Percentiles rank a stretch among this genome's conserved stretches.
Conservation (phyloP, 1,139 yeast genomes). For the Taphrina sp. region DNA sequence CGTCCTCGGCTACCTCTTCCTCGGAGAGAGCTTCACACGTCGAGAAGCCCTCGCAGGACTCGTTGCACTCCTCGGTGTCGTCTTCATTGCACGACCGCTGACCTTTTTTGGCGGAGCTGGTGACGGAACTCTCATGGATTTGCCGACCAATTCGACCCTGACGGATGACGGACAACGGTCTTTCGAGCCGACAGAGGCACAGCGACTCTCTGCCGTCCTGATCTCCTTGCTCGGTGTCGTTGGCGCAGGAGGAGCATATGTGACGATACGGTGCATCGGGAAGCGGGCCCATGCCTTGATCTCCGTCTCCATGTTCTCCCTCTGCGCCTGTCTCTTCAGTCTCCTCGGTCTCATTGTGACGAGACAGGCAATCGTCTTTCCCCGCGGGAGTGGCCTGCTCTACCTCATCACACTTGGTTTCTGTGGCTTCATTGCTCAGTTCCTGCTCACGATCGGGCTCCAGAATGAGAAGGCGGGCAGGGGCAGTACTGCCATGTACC, state of each 20-base stretch:
- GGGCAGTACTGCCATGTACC: constrained; percentile 70
- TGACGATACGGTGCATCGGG: constrained; percentile 72
- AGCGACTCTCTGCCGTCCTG: constrained; percentile 53
- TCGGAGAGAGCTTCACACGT: constrained; percentile 65
- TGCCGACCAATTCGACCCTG: constrained; percentile 29
- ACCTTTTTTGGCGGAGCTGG: constrained; percentile 21
- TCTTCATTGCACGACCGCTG: constrained; percentile 73
- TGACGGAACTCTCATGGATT: background rate
- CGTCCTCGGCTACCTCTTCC: constrained; percentile 63
- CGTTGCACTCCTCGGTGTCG: constrained; percentile 69
- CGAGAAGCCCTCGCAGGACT: constrained; percentile 69
- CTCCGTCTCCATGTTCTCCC: constrained; percentile 73
- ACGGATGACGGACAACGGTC: no score
- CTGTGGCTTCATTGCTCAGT: constrained; percentile 80
- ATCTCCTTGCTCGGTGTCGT: constrained; percentile 68
- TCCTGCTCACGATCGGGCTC: constrained; percentile 73
- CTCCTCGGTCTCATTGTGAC: constrained; percentile 37
- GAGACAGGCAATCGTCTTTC: constrained; percentile 52
- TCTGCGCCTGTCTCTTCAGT: constrained; percentile 58
- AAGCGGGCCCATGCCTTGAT: constrained; percentile 73
- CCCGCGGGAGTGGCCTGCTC: constrained; percentile 52
- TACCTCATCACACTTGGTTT: constrained; percentile 63
- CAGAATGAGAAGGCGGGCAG: constrained; percentile 79
- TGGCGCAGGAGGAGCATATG: constrained; percentile 70
- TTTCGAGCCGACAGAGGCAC: constrained; percentile 36